Conservation (phyloP, 2,329 filamentous ascomycete genomes). For the Arthrinium phaeospermum region DNA sequence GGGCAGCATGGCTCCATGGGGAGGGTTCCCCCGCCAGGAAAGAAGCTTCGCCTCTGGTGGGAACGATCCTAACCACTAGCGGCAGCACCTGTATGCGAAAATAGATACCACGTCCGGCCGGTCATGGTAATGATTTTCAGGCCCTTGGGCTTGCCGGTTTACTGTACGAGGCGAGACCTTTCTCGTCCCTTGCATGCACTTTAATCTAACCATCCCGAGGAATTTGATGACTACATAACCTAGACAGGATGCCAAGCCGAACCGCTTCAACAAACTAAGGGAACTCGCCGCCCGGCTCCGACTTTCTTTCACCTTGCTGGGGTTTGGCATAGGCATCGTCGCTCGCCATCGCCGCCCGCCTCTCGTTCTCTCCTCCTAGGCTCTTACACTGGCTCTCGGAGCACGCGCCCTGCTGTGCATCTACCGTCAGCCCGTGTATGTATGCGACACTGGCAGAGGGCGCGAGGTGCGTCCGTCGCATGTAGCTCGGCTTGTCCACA, state of each 20-base stretch:
- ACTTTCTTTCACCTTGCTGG: neutral
- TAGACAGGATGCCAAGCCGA: neutral
- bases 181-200: neutral
- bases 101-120: neutral
- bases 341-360: neutral
- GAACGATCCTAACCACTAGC: neutral
- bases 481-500: too few species aligned
- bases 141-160: neutral
- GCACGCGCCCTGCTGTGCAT: neutral
- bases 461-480: neutral
- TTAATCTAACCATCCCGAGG: neutral
- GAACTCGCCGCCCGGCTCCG: neutral
- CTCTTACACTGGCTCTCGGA: neutral
- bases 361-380: neutral
- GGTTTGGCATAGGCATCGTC: neutral
- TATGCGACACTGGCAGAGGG: neutral
- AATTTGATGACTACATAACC: too few species aligned
- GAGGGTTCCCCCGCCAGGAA: neutral
- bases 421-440: neutral
- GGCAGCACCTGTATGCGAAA: neutral
- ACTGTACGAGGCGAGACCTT: neutral
- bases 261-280: neutral
- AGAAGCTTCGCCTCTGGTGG: conserved; percentile 4
- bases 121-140: neutral
- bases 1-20: neutral